A percentile compares a stretch with the other conserved stretches of the same genome.
Conservation (phyloP, 176 grass and related monocot species). For the Musa troglodytarum region DNA sequence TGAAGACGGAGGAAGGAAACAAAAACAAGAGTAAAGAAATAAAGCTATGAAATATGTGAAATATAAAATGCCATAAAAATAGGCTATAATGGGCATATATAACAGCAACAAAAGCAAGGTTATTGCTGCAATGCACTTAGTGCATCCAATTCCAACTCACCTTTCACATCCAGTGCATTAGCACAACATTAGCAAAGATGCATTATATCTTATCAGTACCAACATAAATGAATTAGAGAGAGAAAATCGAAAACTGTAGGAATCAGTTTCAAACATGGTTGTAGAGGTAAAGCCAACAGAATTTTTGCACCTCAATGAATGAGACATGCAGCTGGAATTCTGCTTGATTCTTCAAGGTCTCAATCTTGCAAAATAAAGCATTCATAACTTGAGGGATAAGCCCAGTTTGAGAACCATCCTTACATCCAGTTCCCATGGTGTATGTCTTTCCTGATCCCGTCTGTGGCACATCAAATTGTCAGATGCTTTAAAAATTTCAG, state of each 20-base stretch:
- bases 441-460: constrained; percentile 56
- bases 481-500: neutral
- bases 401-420: constrained; percentile 57
- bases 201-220: neutral
- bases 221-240: neutral
- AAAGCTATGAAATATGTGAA: too few relatives aligned
- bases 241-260: neutral
- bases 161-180: too few relatives aligned
- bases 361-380: constrained; percentile 69
- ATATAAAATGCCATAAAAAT: too few relatives aligned
- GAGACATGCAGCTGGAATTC: constrained; percentile 87
- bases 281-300: neutral
- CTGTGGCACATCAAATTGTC: constrained; percentile 19
- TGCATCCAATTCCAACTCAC: too few relatives aligned
- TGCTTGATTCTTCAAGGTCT: constrained; percentile 64
- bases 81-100: too few relatives aligned
- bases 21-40: too few relatives aligned
- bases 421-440: constrained; percentile 77
- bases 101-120: too few relatives aligned
- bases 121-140: too few relatives aligned
- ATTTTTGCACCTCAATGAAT: constrained; percentile 75
- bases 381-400: constrained; percentile 85
- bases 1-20: too few relatives aligned
- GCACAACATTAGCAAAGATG: too few relatives aligned
- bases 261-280: neutral